Conservation (phyloP, 805 yeast genomes). For the Starmerella bombi region DNA sequence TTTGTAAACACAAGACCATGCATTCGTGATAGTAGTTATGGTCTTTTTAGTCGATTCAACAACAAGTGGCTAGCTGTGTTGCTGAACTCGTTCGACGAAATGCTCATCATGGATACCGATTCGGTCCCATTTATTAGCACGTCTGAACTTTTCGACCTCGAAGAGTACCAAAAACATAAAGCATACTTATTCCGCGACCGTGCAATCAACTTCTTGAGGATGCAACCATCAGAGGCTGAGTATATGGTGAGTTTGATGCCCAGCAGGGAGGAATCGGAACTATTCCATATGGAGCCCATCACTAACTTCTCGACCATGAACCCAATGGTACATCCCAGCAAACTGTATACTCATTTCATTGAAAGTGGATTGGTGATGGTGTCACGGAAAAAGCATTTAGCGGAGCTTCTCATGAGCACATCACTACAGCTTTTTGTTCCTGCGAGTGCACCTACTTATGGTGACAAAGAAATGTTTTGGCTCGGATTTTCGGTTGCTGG, state of each 20-base stretch:
- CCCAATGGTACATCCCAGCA: neutral
- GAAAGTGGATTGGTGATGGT: conserved; percentile 6
- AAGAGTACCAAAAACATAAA: conserved; percentile 1
- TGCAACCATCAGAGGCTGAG: neutral
- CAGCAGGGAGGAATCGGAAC: neutral
- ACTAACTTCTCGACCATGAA: neutral
- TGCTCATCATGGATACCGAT: conserved; percentile 6
- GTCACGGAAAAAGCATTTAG: neutral
- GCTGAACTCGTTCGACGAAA: conserved; percentile 5
- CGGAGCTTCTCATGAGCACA: conserved; percentile 1
- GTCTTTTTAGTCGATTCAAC: neutral
- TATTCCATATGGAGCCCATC: neutral
- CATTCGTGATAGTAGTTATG: neutral
- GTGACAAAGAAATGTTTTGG: conserved; percentile 11
- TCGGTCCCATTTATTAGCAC: conserved; percentile 1
- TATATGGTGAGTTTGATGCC: neutral
- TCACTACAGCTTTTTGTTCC: neutral
- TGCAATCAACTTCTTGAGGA: neutral
- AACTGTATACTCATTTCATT: neutral
- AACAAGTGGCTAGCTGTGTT: conserved; percentile 6
- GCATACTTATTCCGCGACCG: conserved; percentile 8
- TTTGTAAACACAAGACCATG: neutral
- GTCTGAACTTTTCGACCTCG: neutral
- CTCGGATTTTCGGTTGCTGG: conserved; percentile 4
- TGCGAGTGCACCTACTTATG: conserved; percentile 1